Conservation (phyloP, 768 basidiomycete species). For the Hericium coralloides region DNA sequence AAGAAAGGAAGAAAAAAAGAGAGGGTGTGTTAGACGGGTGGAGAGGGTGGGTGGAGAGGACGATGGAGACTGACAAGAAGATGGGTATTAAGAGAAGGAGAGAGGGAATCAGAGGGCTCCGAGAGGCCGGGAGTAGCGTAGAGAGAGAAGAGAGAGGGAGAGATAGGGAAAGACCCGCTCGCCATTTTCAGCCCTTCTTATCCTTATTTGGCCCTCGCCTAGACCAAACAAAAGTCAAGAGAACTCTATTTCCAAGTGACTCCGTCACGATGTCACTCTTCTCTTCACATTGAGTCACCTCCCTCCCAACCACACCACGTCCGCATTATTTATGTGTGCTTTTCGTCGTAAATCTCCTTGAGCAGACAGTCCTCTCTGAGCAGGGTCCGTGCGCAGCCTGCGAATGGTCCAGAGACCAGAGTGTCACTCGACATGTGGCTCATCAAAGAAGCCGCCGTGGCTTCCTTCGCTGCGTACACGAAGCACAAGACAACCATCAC, state of each 20-base stretch:
- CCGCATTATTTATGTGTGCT: too few relatives aligned
- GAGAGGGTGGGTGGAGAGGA: constrained; percentile 6
- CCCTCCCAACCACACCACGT: not conserved
- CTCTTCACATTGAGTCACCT: not conserved
- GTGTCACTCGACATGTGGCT: too few relatives aligned
- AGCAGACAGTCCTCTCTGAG: too few relatives aligned
- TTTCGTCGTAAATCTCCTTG: too few relatives aligned
- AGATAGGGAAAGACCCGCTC: constrained; percentile 10
- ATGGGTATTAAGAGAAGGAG: constrained; percentile 52
- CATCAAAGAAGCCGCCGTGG: not conserved
- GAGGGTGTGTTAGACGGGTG: not conserved
- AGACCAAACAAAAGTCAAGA: constrained; percentile 27
- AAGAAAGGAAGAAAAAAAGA: constrained; percentile 23
- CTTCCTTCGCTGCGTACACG: not conserved
- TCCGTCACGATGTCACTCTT: not conserved
- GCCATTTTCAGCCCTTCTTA: constrained; percentile 26
- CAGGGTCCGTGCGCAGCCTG: too few relatives aligned
- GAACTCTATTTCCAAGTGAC: constrained; percentile 17
- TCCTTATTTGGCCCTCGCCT: constrained; percentile 22
- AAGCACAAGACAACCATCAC: constrained; percentile 1
- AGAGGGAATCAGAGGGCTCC: constrained; percentile 34
- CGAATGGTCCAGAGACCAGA: too few relatives aligned
- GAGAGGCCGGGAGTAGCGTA: constrained; percentile 15
- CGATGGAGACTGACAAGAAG: constrained; percentile 22
- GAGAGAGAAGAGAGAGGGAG: constrained; percentile 23